These are phyloP conservation scores for Syzygium malaccense DNA, from an alignment of 441 rosid genomes.

Conservation along the genomic window DNA sequence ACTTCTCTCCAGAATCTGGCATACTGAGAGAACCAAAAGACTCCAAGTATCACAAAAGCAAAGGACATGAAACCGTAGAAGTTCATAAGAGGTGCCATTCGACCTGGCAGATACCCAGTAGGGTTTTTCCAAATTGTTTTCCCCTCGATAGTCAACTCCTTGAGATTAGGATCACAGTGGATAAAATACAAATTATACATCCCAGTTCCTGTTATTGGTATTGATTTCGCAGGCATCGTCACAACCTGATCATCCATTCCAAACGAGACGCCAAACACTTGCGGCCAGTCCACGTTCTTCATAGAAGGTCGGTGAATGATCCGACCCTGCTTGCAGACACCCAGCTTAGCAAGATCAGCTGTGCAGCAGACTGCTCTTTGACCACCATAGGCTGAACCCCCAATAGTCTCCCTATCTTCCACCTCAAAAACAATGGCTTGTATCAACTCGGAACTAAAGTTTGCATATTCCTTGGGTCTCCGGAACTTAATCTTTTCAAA, in stretches of 20 bases:
- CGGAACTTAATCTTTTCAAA: slow-evolving; percentile 73
- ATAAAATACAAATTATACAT: slow-evolving; percentile 96
- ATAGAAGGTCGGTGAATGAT: slow-evolving; percentile 73
- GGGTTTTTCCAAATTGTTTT: slow-evolving; percentile 96
- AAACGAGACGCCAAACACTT: slow-evolving; percentile 57
- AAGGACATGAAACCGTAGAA: slow-evolving; percentile 86
- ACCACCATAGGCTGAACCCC: slow-evolving; percentile 98
- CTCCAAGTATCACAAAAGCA: slow-evolving; percentile 82
- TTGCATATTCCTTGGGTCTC: slow-evolving; percentile 41
- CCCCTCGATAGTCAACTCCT: slow-evolving; percentile 64
- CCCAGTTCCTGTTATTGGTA: slow-evolving; percentile 76
- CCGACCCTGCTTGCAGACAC: slow-evolving; percentile 72
- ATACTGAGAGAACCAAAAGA: slow-evolving; percentile 91
- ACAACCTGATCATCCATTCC: slow-evolving; percentile 33
- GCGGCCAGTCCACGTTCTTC: slow-evolving; percentile 68
- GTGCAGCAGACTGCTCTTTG: slow-evolving; percentile 97
- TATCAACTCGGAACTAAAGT: slow-evolving; percentile 43
- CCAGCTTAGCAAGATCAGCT: slow-evolving; percentile 81
- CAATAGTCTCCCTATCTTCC: slow-evolving; percentile 77
- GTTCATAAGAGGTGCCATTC: slow-evolving; percentile 95
- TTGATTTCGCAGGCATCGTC: slow-evolving; percentile 38
- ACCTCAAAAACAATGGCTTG: slow-evolving; percentile 85
- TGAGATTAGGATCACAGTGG: slow-evolving; percentile 74
- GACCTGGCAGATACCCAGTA: slow-evolving; percentile 78
- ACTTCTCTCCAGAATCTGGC: slow-evolving; percentile 88